Conservation (phyloP, 2,329 filamentous ascomycete species). For the Neonectria magnoliae region DNA sequence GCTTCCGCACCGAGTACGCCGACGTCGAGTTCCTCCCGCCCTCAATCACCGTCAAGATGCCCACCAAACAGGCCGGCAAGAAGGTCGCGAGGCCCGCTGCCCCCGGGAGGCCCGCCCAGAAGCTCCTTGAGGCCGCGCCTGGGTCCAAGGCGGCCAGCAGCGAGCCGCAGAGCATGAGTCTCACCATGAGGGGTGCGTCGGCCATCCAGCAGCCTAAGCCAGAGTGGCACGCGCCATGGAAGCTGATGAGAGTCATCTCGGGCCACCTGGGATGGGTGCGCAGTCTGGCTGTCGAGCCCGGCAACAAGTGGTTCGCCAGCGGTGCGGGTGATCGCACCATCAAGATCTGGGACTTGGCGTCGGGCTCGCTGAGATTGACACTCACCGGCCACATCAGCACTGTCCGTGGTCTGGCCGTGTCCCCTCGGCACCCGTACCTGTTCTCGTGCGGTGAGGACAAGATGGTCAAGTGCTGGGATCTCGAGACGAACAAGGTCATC, state of each 20-base stretch:
- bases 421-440: slow-evolving; percentile 91
- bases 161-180: slow-evolving; percentile 44
- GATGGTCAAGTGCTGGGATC: slow-evolving; percentile 99
- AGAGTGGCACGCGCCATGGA: slow-evolving; percentile 98
- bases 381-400: slow-evolving; percentile 95
- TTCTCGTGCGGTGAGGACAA: slow-evolving; percentile 99
- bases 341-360: slow-evolving; percentile 97
- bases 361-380: slow-evolving; percentile 84
- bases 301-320: slow-evolving; percentile 97
- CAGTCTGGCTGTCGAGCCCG: slow-evolving; percentile 88
- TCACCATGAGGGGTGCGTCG: slow-evolving; percentile 45
- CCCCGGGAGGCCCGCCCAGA: slow-evolving; percentile 49
- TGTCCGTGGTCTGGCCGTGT: slow-evolving; percentile 90
- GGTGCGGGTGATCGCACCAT: slow-evolving; percentile 96
- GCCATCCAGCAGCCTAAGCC: slow-evolving; percentile 69
- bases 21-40: slow-evolving; percentile 81
- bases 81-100: slow-evolving; percentile 58
- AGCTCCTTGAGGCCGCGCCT: slow-evolving; percentile 51
- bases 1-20: slow-evolving; percentile 79
- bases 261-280: slow-evolving; percentile 97
- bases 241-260: slow-evolving; percentile 96
- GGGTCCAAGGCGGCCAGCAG: slow-evolving; percentile 44
- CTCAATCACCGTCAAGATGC: slow-evolving; percentile 81
- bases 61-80: slow-evolving; percentile 54
- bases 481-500: slow-evolving; percentile 99